Evolutionary conservation across 2,329 filamentous ascomycete species (phyloP).

Genomic region (Stachybotrys echinatus): DNA sequence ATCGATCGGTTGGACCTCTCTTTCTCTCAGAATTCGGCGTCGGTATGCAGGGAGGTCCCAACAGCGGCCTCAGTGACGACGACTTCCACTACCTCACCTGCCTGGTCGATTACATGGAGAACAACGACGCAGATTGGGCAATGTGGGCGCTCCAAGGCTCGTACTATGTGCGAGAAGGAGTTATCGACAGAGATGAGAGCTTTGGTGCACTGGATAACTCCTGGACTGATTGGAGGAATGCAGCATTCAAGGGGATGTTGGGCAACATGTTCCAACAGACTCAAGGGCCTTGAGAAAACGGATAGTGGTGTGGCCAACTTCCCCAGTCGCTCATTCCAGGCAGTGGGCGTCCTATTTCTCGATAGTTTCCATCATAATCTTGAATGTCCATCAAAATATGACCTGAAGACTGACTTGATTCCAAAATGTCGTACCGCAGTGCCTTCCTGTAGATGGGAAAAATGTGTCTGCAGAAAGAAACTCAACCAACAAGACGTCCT

Average conservation of each 20-base stretch:
- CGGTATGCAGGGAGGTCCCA: conserved; percentile 36
- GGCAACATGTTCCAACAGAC: conserved; percentile 33
- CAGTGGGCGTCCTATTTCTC: too few species aligned
- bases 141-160: conserved; percentile 54
- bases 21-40: conserved; percentile 56
- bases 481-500: too few species aligned
- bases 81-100: conserved; percentile 46
- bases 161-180: conserved; percentile 50
- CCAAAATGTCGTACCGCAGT: too few species aligned
- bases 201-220: conserved; percentile 44
- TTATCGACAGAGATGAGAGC: conserved; percentile 44
- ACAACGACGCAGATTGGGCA: conserved; percentile 55
- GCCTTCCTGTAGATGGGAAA: too few species aligned
- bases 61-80: conserved; percentile 35
- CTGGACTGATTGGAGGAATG: conserved; percentile 33
- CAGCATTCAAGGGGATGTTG: conserved; percentile 26
- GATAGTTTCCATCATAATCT: too few species aligned
- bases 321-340: too few species aligned
- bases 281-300: conserved; percentile 22
- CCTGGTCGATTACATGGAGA: conserved; percentile 44
- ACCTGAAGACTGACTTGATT: too few species aligned
- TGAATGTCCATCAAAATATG: too few species aligned
- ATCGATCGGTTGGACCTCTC: conserved; percentile 46
- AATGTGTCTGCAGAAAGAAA: too few species aligned
- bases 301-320: not conserved